Evolutionary conservation across 805 yeast genomes (phyloP).

Genomic region (Candida peoriensis): DNA sequence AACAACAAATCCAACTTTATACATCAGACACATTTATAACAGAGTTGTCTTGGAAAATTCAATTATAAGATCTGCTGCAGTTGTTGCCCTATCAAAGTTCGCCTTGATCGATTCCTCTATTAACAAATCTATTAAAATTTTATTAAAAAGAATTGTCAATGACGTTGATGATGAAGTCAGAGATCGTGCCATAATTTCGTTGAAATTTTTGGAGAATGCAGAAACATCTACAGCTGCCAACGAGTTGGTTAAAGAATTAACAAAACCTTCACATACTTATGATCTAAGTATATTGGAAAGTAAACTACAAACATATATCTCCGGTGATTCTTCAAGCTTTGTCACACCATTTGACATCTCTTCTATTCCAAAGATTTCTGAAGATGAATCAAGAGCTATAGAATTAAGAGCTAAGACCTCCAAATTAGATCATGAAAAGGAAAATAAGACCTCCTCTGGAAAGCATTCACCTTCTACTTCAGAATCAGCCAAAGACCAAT

Average conservation of each 20-base stretch:
- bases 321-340: constrained; percentile 34
- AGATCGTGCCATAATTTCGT: constrained; percentile 89
- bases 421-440: constrained; percentile 24
- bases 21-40: constrained; percentile 94
- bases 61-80: constrained; percentile 92
- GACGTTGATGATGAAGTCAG: constrained; percentile 97
- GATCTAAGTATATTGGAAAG: constrained; percentile 76
- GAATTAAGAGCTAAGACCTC: constrained; percentile 52
- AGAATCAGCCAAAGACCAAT: too few relatives aligned
- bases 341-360: constrained; percentile 65
- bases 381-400: constrained; percentile 63
- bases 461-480: constrained; percentile 1
- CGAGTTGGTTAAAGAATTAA: constrained; percentile 39
- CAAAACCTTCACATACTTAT: constrained; percentile 63
- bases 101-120: constrained; percentile 69
- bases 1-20: constrained; percentile 79
- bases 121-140: constrained; percentile 61
- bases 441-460: constrained; percentile 5
- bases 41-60: constrained; percentile 95
- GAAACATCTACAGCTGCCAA: constrained; percentile 31
- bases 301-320: constrained; percentile 67
- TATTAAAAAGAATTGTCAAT: constrained; percentile 76
- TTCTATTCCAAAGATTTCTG: constrained; percentile 57
- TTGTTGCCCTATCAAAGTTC: constrained; percentile 85
- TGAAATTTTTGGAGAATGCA: constrained; percentile 49